Percentiles rank a stretch among this genome's conserved stretches.
These are phyloP conservation scores for Botryosphaeria agaves DNA, from an alignment of 2,329 filamentous ascomycete genomes.

Conservation along the genomic window DNA sequence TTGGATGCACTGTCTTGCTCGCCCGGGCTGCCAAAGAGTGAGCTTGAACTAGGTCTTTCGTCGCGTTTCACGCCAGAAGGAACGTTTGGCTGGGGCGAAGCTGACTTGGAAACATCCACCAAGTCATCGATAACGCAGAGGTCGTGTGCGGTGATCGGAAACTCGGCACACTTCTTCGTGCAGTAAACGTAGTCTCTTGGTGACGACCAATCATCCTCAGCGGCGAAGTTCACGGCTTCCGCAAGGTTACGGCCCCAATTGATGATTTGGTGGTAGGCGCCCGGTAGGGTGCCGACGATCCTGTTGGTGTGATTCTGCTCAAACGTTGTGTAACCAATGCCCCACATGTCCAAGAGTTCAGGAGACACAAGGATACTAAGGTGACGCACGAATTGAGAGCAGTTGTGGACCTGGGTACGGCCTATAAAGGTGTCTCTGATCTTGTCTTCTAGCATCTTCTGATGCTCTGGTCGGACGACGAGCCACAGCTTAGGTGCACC, in stretches of 20 bases:
- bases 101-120: too few species aligned
- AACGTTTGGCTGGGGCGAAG: too few species aligned
- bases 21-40: too few species aligned
- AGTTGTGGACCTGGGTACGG: neutral
- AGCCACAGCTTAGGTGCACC: neutral
- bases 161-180: neutral
- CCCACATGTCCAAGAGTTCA: neutral
- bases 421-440: neutral
- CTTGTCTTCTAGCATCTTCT: neutral
- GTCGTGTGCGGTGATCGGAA: too few species aligned
- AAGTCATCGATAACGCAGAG: too few species aligned
- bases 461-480: neutral
- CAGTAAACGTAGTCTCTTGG: neutral
- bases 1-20: too few species aligned
- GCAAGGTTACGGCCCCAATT: neutral
- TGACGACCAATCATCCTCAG: neutral
- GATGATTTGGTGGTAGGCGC: neutral
- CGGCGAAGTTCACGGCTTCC: neutral
- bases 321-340: neutral
- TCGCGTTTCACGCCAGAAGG: too few species aligned
- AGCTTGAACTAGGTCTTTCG: too few species aligned
- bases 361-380: neutral
- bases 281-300: neutral
- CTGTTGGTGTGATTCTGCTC: neutral
- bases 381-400: neutral